These are phyloP conservation scores for Chaetomium fimeti DNA, from an alignment of 495 filamentous ascomycete genomes.

Conservation along the genomic window DNA sequence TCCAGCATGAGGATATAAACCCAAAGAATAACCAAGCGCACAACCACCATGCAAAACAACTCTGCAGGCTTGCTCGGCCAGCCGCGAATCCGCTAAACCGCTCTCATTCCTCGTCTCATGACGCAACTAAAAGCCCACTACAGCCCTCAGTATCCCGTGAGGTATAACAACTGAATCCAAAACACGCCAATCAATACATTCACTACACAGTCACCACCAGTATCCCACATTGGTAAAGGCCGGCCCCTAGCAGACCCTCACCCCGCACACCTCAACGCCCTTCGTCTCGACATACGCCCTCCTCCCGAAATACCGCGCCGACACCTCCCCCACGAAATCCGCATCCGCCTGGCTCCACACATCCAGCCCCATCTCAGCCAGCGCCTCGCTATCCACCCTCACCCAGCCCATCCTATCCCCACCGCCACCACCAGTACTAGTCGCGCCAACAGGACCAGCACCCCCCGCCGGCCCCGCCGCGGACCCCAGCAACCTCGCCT, in stretches of 20 bases:
- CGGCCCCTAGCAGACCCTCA: constrained; percentile 62
- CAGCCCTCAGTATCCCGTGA: neutral
- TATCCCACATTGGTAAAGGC: neutral
- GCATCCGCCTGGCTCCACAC: constrained; percentile 79
- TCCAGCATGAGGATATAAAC: neutral
- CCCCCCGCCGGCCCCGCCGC: neutral
- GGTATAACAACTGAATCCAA: neutral
- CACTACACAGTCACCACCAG: neutral
- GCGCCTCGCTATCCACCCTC: constrained; percentile 63
- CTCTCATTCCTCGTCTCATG: neutral
- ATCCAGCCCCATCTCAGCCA: constrained; percentile 80
- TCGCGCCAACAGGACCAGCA: too few species aligned
- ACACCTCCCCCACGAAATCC: constrained; percentile 66
- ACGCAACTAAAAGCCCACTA: neutral
- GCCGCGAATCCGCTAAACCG: too few species aligned
- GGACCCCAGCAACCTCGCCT: constrained; percentile 29
- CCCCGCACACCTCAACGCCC: constrained; percentile 75
- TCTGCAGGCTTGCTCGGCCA: neutral
- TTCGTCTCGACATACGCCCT: constrained; percentile 66
- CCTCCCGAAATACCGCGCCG: constrained; percentile 68
- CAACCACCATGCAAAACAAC: neutral
- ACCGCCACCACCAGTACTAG: constrained; percentile 2
- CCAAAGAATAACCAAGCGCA: neutral
- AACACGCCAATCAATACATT: neutral
- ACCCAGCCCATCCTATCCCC: constrained; percentile 44